These are phyloP conservation scores for Tothia fuscella DNA, from an alignment of 2,329 filamentous ascomycete species.

Conservation along the genomic window DNA sequence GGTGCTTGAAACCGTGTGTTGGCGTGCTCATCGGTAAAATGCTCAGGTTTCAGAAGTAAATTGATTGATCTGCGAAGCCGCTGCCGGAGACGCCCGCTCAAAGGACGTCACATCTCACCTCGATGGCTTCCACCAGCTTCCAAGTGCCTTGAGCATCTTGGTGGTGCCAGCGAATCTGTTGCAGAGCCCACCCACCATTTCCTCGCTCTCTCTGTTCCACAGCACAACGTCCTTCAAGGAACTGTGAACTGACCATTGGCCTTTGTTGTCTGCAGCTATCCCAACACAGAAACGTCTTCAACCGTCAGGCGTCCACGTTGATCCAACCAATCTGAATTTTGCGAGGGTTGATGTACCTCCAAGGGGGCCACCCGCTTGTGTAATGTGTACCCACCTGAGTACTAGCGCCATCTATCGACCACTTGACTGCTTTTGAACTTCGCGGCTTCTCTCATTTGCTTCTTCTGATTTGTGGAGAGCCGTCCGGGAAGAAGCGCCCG, in stretches of 20 bases:
- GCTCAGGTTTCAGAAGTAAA: conserved; percentile 4
- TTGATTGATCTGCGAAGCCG: conserved; percentile 4
- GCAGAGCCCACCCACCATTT: conserved; percentile 1
- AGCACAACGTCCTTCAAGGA: neutral
- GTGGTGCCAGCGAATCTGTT: conserved; percentile 1
- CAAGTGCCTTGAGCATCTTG: conserved; percentile 3
- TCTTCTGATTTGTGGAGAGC: conserved; percentile 4
- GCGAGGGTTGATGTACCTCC: neutral
- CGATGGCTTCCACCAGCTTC: conserved; percentile 1
- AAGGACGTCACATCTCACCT: conserved; percentile 1
- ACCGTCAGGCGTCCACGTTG: conserved; percentile 2
- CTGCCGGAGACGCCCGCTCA: conserved; percentile 2
- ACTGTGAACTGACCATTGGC: neutral
- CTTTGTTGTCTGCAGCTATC: neutral
- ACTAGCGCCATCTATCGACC: neutral
- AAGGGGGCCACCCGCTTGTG: neutral
- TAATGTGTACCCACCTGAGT: neutral
- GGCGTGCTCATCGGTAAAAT: neutral
- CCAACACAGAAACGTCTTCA: neutral
- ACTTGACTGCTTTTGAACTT: neutral
- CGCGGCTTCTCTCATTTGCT: neutral
- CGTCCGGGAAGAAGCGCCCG: conserved; percentile 6
- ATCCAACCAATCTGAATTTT: neutral
- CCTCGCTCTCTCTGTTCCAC: neutral
- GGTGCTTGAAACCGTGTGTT: conserved; percentile 7